These are phyloP conservation scores for Beauveria brongniartii DNA, from an alignment of 2,329 filamentous ascomycete species.

Conservation along the genomic window DNA sequence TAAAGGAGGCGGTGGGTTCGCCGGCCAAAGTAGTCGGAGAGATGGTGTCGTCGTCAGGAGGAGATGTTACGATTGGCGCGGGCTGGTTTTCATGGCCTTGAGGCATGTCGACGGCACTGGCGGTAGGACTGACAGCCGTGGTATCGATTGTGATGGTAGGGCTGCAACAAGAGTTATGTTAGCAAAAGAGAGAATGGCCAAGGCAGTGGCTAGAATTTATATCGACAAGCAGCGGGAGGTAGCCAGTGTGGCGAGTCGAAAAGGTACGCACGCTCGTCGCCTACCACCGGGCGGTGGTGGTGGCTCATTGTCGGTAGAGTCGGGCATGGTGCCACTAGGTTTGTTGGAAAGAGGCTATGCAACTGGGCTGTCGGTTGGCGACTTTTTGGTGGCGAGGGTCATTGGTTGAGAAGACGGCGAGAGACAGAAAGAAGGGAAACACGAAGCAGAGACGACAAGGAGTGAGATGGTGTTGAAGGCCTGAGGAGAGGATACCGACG, in stretches of 20 bases:
- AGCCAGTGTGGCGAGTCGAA: slow-evolving; percentile 5
- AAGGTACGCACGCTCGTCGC: slow-evolving; percentile 30
- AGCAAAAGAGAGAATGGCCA: neutral
- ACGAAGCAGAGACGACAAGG: neutral
- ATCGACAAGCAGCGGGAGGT: neutral
- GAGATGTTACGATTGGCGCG: slow-evolving; percentile 24
- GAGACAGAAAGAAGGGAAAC: neutral
- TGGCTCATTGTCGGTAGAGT: slow-evolving; percentile 15
- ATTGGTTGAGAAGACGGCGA: neutral
- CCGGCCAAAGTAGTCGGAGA: slow-evolving; percentile 32
- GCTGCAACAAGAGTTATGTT: slow-evolving; percentile 20
- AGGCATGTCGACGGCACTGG: slow-evolving; percentile 22
- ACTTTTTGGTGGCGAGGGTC: slow-evolving; percentile 3
- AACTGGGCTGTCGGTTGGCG: neutral
- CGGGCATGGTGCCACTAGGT: slow-evolving; percentile 16
- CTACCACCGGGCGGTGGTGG: slow-evolving; percentile 18
- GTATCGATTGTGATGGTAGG: slow-evolving; percentile 50
- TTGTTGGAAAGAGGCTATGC: slow-evolving; percentile 9
- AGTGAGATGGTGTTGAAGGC: neutral
- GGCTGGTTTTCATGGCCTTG: slow-evolving; percentile 18
- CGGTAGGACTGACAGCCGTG: slow-evolving; percentile 29
- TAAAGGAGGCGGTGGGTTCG: slow-evolving; percentile 18
- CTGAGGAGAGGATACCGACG: neutral
- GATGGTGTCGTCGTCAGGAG: slow-evolving; percentile 32
- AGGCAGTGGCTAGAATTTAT: neutral